Evolutionary conservation across 495 filamentous ascomycete species (phyloP).

Genomic region (Penicillium cataractarum): DNA sequence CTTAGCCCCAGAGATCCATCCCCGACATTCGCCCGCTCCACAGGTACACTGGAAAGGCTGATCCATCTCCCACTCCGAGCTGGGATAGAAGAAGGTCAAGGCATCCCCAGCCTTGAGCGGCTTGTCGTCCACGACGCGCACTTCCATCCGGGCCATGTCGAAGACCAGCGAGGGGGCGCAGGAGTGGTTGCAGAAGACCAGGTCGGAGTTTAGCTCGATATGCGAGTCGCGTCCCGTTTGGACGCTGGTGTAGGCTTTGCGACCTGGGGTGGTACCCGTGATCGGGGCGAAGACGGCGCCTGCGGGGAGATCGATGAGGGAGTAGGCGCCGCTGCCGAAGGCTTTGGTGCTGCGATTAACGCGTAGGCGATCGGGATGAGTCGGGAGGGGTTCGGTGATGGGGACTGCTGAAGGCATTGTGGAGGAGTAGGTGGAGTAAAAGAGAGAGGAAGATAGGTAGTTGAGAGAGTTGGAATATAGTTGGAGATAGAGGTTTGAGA

Average conservation of each 20-base stretch:
- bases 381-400: constrained; percentile 21
- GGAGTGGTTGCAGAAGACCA: constrained; percentile 76
- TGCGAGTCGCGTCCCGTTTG: constrained; percentile 64
- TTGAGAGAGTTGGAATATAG: background rate
- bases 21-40: constrained; percentile 42
- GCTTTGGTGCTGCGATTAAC: constrained; percentile 43
- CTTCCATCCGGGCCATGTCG: constrained; percentile 64
- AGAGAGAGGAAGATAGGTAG: background rate
- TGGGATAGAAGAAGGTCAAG: constrained; percentile 80
- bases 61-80: constrained; percentile 75
- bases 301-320: constrained; percentile 62
- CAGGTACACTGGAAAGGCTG: constrained; percentile 73
- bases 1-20: constrained; percentile 42
- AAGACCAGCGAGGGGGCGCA: constrained; percentile 72
- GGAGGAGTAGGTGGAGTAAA: background rate
- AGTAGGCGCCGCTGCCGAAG: constrained; percentile 65
- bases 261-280: constrained; percentile 55
- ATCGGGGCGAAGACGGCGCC: constrained; percentile 62
- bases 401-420: constrained; percentile 26
- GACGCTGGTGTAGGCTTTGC: constrained; percentile 70
- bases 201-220: constrained; percentile 73
- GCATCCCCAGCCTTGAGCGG: constrained; percentile 61
- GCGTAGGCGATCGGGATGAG: constrained; percentile 41
- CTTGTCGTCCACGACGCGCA: constrained; percentile 60
- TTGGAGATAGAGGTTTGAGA: background rate